phyloP scores from a whole-genome alignment of 2,329 filamentous ascomycete species.

The Trichophyton simii region DNA sequence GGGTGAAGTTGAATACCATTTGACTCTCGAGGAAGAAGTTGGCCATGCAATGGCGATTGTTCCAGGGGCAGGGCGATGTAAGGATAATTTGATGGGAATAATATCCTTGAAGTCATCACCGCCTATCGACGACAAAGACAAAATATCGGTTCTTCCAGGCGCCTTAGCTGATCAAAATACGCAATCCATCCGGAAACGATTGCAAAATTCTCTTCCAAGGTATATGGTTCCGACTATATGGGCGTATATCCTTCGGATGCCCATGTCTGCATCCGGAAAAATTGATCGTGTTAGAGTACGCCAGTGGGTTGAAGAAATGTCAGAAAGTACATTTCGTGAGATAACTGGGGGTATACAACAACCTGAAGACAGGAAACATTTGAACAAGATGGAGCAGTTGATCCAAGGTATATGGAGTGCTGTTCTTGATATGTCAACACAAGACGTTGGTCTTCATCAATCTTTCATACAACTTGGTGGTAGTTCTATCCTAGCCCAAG shows the following conservation, averaged over 20 bases:
- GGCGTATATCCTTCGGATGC: slow-evolving; percentile 27
- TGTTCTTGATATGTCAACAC: slow-evolving; percentile 33
- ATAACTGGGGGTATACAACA: slow-evolving; percentile 1
- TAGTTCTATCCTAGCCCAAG: slow-evolving; percentile 16
- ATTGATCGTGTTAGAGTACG: slow-evolving; percentile 22
- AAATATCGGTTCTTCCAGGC: not conserved
- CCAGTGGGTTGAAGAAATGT: slow-evolving; percentile 15
- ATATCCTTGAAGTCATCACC: slow-evolving; percentile 4
- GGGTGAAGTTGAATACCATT: slow-evolving; percentile 10
- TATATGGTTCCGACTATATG: slow-evolving; percentile 28
- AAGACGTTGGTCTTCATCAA: slow-evolving; percentile 9
- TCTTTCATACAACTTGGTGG: slow-evolving; percentile 11
- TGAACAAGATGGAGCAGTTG: slow-evolving; percentile 4
- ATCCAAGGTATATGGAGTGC: slow-evolving; percentile 4
- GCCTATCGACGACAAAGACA: too few species aligned
- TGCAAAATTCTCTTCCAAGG: slow-evolving; percentile 17
- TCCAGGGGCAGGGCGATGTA: slow-evolving; percentile 29
- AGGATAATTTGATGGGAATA: slow-evolving; percentile 25
- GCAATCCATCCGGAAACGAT: slow-evolving; percentile 5
- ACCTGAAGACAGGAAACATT: not conserved
- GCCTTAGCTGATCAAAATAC: not conserved
- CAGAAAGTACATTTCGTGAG: slow-evolving; percentile 6
- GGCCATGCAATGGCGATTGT: slow-evolving; percentile 33
- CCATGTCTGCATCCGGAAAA: slow-evolving; percentile 29
- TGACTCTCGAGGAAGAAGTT: slow-evolving; percentile 22